phyloP scores from a whole-genome alignment of 306 rosid species.

The Prosopis cineraria region DNA sequence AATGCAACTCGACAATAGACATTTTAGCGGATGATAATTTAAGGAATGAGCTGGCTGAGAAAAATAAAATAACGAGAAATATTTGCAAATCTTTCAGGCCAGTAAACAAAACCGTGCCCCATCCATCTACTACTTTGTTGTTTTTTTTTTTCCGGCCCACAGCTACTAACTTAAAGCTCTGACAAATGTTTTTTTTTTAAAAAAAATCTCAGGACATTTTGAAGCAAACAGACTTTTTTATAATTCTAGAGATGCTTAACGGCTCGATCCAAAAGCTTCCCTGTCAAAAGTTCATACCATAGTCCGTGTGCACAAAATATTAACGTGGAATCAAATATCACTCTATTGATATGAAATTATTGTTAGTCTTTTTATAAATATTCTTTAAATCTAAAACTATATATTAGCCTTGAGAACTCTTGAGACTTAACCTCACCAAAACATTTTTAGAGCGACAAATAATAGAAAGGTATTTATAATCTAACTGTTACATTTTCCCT shows the following conservation, averaged over 20 bases:
- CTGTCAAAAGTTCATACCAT: neutral
- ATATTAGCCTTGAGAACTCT: too few species aligned
- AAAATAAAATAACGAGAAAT: neutral
- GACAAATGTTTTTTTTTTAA: too few species aligned
- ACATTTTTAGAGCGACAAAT: too few species aligned
- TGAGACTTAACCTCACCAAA: too few species aligned
- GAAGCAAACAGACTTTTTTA: neutral
- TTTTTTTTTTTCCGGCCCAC: too few species aligned
- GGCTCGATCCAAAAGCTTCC: neutral
- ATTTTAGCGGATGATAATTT: neutral
- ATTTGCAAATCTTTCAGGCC: neutral
- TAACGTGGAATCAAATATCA: too few species aligned
- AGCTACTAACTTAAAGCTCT: neutral
- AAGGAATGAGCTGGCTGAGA: neutral
- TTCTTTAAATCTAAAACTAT: too few species aligned
- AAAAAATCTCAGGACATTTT: neutral
- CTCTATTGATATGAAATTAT: too few species aligned
- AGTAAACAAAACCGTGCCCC: slow-evolving; percentile 10
- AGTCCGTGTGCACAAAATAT: too few species aligned
- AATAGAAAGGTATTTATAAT: too few species aligned
- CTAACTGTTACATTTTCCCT: too few species aligned
- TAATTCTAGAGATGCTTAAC: neutral
- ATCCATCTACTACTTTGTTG: neutral
- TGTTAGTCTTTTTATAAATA: too few species aligned
- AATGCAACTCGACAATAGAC: neutral